These are phyloP conservation scores for Escovopsis sp. DNA, from an alignment of 2,329 filamentous ascomycete species.

Conservation along the genomic window DNA sequence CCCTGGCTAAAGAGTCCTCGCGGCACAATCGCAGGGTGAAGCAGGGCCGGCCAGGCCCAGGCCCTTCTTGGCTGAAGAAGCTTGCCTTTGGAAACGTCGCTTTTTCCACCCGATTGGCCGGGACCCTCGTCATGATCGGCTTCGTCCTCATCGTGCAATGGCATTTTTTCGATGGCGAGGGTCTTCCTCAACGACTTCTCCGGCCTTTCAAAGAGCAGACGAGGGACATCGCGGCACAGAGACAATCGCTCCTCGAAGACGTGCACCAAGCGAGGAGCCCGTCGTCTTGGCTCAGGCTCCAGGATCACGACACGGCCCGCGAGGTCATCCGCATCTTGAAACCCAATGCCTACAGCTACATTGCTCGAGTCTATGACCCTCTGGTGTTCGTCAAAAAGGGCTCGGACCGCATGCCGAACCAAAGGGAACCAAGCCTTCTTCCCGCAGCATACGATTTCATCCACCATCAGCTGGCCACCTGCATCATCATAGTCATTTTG, in stretches of 20 bases:
- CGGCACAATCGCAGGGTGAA: slow-evolving; percentile 19
- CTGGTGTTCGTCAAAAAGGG: slow-evolving; percentile 57
- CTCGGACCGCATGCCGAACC: slow-evolving; percentile 47
- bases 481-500: slow-evolving; percentile 48
- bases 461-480: slow-evolving; percentile 41
- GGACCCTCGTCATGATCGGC: slow-evolving; percentile 56
- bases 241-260: slow-evolving; percentile 33
- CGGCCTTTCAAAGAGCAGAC: slow-evolving; percentile 11
- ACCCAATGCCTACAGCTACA: slow-evolving; percentile 53
- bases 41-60: slow-evolving; percentile 10
- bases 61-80: slow-evolving; percentile 39
- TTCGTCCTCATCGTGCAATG: slow-evolving; percentile 62
- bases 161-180: slow-evolving; percentile 57
- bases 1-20: slow-evolving; percentile 42
- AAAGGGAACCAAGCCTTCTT: slow-evolving; percentile 19
- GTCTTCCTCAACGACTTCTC: slow-evolving; percentile 18
- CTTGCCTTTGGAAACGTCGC: slow-evolving; percentile 50
- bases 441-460: slow-evolving; percentile 49
- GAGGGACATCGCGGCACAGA: slow-evolving; percentile 15
- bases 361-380: slow-evolving; percentile 61
- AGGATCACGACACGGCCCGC: slow-evolving; percentile 64
- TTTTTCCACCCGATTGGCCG: slow-evolving; percentile 59
- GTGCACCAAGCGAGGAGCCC: slow-evolving; percentile 66
- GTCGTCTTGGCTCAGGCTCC: slow-evolving; percentile 59
- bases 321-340: slow-evolving; percentile 67